Percentiles rank a stretch among this genome's conserved stretches.
phyloP scores from a whole-genome alignment of 306 rosid species.

The Prunus mongolica region DNA sequence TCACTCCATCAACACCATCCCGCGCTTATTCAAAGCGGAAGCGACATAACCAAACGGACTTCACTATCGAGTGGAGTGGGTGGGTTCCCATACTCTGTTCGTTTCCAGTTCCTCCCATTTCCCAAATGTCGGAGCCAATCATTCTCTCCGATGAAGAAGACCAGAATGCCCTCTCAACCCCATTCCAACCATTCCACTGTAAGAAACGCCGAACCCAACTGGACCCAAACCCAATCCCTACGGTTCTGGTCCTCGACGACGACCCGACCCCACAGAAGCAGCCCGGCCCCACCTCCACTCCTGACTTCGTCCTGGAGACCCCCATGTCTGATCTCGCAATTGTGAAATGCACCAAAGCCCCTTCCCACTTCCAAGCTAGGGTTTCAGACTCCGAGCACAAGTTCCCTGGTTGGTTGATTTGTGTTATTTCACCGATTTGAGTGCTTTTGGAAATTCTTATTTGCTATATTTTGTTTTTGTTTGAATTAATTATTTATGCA shows the following conservation, averaged over 20 bases:
- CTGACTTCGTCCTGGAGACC: constrained; percentile 63
- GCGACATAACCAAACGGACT: background rate
- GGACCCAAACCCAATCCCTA: constrained; percentile 27
- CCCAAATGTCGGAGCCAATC: constrained; percentile 49
- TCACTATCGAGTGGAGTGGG: background rate
- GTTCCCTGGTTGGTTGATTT: constrained; percentile 35
- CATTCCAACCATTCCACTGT: constrained; percentile 31
- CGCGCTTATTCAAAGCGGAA: constrained; percentile 20
- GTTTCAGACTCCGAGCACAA: constrained; percentile 33
- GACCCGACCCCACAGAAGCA: constrained; percentile 73
- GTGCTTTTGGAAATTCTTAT: constrained; percentile 5
- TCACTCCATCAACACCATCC: background rate
- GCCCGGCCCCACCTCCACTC: constrained; percentile 20
- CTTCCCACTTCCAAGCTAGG: constrained; percentile 27
- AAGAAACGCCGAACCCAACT: constrained; percentile 60
- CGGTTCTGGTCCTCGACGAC: constrained; percentile 64
- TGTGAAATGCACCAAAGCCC: constrained; percentile 50
- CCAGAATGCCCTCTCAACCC: constrained; percentile 32
- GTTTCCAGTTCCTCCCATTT: background rate
- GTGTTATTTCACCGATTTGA: background rate
- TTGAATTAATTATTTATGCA: background rate
- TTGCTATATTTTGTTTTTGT: background rate
- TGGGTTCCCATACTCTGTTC: background rate
- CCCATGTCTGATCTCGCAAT: constrained; percentile 62
- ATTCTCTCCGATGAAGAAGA: constrained; percentile 85